Conservation (phyloP, 1,284 basidiomycete genomes). For the Cryptococcus maquisensis region DNA sequence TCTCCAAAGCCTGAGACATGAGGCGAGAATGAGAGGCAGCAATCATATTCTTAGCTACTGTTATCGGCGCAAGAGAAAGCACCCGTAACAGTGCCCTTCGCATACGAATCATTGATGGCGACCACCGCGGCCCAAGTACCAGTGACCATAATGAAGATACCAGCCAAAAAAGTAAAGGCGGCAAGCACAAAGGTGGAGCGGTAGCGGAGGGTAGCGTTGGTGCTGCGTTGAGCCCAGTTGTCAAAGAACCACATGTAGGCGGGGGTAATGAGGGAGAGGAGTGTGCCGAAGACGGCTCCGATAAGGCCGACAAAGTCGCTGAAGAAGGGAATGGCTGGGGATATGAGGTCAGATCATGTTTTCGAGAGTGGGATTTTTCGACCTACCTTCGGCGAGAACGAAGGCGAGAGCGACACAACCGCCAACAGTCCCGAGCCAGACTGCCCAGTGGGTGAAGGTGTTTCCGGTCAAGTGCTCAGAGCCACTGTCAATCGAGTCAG, state of each 20-base stretch:
- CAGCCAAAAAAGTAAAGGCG: slow-evolving; percentile 33
- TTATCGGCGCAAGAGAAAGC: slow-evolving; percentile 47
- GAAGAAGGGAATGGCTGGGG: slow-evolving; percentile 26
- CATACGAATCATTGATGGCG: slow-evolving; percentile 41
- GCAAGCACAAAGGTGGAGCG: slow-evolving; percentile 21
- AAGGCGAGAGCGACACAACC: slow-evolving; percentile 52
- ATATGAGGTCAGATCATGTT: neutral
- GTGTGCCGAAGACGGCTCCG: slow-evolving; percentile 18
- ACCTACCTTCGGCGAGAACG: slow-evolving; percentile 54
- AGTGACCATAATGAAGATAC: slow-evolving; percentile 39
- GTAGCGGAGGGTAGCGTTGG: slow-evolving; percentile 15
- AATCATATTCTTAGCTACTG: neutral
- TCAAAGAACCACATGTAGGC: slow-evolving; percentile 27
- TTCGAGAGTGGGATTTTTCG: neutral
- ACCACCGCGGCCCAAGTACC: slow-evolving; percentile 43
- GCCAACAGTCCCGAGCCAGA: slow-evolving; percentile 50
- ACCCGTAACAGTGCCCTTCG: slow-evolving; percentile 32
- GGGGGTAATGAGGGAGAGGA: slow-evolving; percentile 17
- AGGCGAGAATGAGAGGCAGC: no score
- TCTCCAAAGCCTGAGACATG: no score
- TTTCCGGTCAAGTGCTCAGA: slow-evolving; percentile 58
- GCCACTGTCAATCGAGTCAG: slow-evolving; percentile 24
- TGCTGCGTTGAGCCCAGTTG: slow-evolving; percentile 18
- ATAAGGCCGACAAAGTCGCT: slow-evolving; percentile 26
- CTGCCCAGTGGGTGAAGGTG: slow-evolving; percentile 58